Conservation (phyloP, 2,329 filamentous ascomycete genomes). For the Aspergillus costaricaensis region DNA sequence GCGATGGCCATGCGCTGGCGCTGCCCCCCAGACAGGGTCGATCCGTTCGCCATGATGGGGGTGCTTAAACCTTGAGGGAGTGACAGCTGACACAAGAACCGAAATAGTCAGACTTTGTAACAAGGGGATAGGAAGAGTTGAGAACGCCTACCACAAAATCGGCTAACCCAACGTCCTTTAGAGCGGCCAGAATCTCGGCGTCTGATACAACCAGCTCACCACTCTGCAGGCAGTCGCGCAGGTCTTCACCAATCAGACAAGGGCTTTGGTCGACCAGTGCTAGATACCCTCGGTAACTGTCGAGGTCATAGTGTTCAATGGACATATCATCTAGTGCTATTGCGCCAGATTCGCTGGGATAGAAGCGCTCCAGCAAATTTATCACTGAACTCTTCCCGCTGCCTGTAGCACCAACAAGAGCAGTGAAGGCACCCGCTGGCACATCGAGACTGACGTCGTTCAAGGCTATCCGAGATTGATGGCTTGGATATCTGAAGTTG, state of each 20-base stretch:
- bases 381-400: constrained; percentile 69
- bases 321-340: constrained; percentile 6
- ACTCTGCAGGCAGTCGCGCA: constrained; percentile 18
- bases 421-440: constrained; percentile 50
- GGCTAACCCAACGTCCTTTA: constrained; percentile 7
- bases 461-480: background rate
- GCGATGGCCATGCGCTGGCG: constrained; percentile 16
- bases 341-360: constrained; percentile 51
- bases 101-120: background rate
- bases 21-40: constrained; percentile 15
- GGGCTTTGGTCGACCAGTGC: constrained; percentile 58
- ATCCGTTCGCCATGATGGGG: constrained; percentile 4
- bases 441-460: constrained; percentile 7
- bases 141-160: constrained; percentile 6
- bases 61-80: constrained; percentile 10
- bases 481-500: constrained; percentile 11
- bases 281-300: constrained; percentile 8
- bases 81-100: background rate
- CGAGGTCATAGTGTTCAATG: constrained; percentile 4
- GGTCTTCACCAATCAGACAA: constrained; percentile 52
- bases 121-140: background rate
- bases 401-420: constrained; percentile 56
- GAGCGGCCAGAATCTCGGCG: constrained; percentile 24
- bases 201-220: constrained; percentile 24
- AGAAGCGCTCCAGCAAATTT: constrained; percentile 62